Base-by-base conservation (phyloP, 2,329 filamentous ascomycete species). In the Emergomyces africanus region DNA sequence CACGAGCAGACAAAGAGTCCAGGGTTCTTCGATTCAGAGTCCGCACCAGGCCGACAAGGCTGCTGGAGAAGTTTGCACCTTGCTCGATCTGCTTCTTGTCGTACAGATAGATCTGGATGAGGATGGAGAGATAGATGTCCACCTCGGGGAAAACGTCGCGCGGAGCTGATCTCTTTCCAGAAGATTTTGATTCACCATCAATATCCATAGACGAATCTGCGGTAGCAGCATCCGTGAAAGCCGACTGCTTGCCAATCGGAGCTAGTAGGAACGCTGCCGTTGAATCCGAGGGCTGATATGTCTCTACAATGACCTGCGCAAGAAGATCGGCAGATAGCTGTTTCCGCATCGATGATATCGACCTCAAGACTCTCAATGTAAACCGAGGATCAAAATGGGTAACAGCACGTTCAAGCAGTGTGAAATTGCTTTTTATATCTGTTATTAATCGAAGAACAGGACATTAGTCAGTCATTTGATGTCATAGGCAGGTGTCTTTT, bases 371-470 rank as follows among this genome's bases (percentile, higher is more conserved):
- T 71, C 94, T 85, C 64, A 99, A 87, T 60, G 92, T 90, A 77
- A 96, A 99, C 78, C 94, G 86, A 61, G 91, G 85, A 76, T 99
- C 94, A 74, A 97, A 99, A 68, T 95, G 84, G 64, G 86, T 81
- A 64, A 99, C 92, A 65, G 91, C 94, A 69, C 90, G 88, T 70
- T 96, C 91, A 70, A 99, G 82, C 64, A 99, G 82, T 57, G 84
- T 83, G 71, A 96, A 96, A 77, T 95, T 96, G 80, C 83, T 86
- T 77, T 91, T 94, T 78, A 99, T 95, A 74, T 96, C 94, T 97
- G 71, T 46, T 97, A 71, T 25, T 42, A 44, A 20, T 30, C 23
- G 23, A 1, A 41, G 14, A n/a, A 55, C 44, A 60, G 61, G 55
- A 28, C 49, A 33, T 33, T 30, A 50, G 28, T 50, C 28, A 50